These are phyloP conservation scores for Diaporthe nobilis DNA, from an alignment of 2,329 filamentous ascomycete genomes.

Conservation along the genomic window DNA sequence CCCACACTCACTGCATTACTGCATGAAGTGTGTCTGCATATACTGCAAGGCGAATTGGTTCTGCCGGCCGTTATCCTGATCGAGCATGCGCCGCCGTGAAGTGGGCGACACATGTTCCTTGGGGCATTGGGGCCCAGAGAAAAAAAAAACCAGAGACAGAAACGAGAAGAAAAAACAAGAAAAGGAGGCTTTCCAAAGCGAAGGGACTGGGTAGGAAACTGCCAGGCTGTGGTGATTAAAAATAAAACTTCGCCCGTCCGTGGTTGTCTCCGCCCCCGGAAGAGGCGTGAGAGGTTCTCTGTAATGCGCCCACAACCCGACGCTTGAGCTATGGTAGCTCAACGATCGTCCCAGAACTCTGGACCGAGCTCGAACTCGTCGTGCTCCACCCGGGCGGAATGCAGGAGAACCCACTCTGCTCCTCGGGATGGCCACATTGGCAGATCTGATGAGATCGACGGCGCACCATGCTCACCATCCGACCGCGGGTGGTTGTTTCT, in stretches of 20 bases:
- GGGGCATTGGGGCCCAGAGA: too few relatives aligned
- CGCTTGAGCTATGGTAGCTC: neutral
- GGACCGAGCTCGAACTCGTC: constrained; percentile 2
- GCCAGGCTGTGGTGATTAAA: neutral
- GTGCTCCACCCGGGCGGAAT: constrained; percentile 12
- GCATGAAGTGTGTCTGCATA: neutral
- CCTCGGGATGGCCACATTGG: neutral
- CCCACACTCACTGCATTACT: neutral
- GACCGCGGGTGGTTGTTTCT: neutral
- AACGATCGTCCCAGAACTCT: neutral
- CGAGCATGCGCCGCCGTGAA: neutral
- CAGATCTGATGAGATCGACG: constrained; percentile 14
- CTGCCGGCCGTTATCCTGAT: constrained; percentile 1
- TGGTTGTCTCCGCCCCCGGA: constrained; percentile 6
- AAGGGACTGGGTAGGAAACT: neutral
- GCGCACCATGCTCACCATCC: neutral
- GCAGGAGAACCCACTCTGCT: neutral
- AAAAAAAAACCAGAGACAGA: too few relatives aligned
- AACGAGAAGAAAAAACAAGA: neutral
- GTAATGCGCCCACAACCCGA: constrained; percentile 41
- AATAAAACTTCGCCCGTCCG: constrained; percentile 2
- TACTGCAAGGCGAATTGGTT: neutral
- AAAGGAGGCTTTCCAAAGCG: neutral
- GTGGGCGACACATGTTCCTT: constrained; percentile 8
- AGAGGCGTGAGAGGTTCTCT: neutral